Conservation (phyloP, 352 stramenopile genomes). For the Blastocystis sp. region DNA sequence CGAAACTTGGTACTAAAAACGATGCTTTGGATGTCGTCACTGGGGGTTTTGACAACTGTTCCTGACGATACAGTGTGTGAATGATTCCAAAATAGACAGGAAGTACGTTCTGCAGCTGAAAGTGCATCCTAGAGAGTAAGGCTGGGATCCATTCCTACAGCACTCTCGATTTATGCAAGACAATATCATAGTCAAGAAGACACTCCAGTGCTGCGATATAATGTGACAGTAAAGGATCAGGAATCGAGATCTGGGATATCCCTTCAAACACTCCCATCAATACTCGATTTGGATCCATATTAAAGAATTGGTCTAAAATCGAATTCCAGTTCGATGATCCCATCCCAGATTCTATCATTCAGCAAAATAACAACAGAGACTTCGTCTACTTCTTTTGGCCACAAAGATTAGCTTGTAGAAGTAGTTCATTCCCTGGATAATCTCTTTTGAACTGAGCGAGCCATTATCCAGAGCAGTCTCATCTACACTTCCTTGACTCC, state of each 20-base stretch:
- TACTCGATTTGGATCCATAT: not conserved
- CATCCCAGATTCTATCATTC: not conserved
- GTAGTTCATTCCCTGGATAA: not conserved
- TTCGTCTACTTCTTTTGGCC: not conserved
- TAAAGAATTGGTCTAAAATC: not conserved
- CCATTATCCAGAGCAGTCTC: not conserved
- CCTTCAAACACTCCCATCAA: not conserved
- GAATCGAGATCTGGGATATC: not conserved
- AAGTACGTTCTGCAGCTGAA: not conserved
- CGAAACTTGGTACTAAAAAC: not conserved
- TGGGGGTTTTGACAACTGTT: not conserved
- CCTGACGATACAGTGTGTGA: slow-evolving; percentile 17
- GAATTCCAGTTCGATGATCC: not conserved
- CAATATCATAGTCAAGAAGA: not conserved
- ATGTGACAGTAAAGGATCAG: not conserved
- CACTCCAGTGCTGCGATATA: not conserved
- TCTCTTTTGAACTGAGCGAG: not conserved
- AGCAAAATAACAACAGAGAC: not conserved
- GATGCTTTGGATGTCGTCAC: not conserved
- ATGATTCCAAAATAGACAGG: slow-evolving; percentile 35
- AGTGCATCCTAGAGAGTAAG: not conserved
- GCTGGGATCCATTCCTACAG: not conserved
- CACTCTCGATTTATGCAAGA: not conserved
- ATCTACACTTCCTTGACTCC: not conserved
- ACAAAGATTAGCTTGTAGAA: slow-evolving; percentile 19